A percentile compares a stretch with the other conserved stretches of the same genome.
Conservation (phyloP, 164 flowering plant species). For the Warburgia ugandensis region DNA sequence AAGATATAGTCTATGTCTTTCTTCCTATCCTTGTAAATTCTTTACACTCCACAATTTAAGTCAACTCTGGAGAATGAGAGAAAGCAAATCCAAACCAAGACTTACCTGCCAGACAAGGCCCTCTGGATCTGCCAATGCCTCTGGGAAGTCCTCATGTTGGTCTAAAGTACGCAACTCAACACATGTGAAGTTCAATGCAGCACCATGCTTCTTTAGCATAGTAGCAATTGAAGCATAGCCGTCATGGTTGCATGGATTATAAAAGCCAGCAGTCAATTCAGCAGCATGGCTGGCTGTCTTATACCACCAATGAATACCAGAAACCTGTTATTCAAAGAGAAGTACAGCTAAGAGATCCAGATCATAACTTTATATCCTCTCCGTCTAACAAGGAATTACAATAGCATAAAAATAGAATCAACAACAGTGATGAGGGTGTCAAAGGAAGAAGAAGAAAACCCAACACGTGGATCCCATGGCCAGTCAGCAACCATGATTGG, state of each 20-base stretch:
- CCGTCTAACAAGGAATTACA: background rate
- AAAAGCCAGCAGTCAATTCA: constrained; percentile 87
- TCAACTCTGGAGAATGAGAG: no score
- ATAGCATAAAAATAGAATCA: no score
- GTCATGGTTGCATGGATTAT: constrained; percentile 81
- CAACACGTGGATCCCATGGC: no score
- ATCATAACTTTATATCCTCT: background rate
- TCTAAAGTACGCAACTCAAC: constrained; percentile 49
- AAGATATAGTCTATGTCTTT: no score
- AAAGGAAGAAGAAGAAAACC: no score
- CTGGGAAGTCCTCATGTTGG: constrained; percentile 50
- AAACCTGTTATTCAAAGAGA: constrained; percentile 45
- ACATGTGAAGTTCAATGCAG: constrained; percentile 56
- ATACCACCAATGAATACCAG: constrained; percentile 96
- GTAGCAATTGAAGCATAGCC: constrained; percentile 69
- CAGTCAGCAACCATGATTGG: no score
- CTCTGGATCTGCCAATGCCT: constrained; percentile 72
- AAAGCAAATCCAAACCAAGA: no score
- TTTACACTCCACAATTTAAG: no score
- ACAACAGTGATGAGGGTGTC: no score
- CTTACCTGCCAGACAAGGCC: constrained; percentile 92
- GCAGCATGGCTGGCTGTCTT: constrained; percentile 95
- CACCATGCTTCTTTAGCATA: constrained; percentile 77
- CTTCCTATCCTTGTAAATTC: no score
- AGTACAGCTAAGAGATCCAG: constrained; percentile 7